phyloP scores from a whole-genome alignment of 1,284 basidiomycete genomes.

The Leccinum huronense region DNA sequence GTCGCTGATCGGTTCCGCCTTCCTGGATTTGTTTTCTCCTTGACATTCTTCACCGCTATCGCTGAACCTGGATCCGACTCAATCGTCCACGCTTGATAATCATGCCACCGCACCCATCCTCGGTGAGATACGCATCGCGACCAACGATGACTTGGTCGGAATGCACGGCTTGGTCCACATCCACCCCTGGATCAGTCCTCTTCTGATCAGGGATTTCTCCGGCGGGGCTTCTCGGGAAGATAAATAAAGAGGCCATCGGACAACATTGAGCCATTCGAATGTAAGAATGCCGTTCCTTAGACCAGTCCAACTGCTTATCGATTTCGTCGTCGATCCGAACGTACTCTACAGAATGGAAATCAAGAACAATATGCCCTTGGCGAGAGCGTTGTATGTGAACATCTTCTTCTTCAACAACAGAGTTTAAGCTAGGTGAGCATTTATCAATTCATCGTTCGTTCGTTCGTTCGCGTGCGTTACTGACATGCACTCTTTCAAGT shows the following conservation, averaged over 20 bases:
- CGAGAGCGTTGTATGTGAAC: slow-evolving; percentile 21
- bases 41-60: no score
- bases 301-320: slow-evolving; percentile 11
- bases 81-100: no score
- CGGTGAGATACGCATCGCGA: no score
- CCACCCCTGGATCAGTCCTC: no score
- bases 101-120: no score
- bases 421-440: slow-evolving; percentile 17
- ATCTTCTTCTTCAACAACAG: slow-evolving; percentile 25
- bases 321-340: slow-evolving; percentile 17
- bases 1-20: no score
- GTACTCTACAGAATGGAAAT: slow-evolving; percentile 20
- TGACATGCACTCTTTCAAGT: neutral
- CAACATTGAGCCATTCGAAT: neutral
- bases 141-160: no score
- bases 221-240: no score
- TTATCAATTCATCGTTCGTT: neutral
- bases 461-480: neutral
- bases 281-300: neutral
- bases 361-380: slow-evolving; percentile 16
- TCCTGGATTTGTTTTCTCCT: no score
- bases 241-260: neutral
- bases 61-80: no score
- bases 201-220: no score
- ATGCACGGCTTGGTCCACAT: no score